Evolutionary conservation across 1,284 basidiomycete genomes (phyloP), one percentile per base, ranked within the genome.

Genomic region (Ceratobasidium sp.): DNA sequence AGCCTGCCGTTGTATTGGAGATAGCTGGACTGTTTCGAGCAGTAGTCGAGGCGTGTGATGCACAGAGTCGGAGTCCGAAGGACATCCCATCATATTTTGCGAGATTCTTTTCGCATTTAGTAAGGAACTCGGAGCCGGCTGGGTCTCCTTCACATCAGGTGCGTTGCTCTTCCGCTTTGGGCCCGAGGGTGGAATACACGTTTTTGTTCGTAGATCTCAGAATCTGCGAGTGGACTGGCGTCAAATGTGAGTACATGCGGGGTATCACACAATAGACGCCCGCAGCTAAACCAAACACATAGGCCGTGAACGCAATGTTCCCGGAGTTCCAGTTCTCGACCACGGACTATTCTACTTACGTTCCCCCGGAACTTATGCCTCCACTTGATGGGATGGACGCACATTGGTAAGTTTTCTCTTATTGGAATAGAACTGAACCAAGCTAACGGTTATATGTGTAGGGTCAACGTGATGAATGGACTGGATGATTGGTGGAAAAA

Each of bases 401-500:
- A 9, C 75, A 77, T 49, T 77, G 75, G 75, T 67, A 40, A 55
- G 75, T 23, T 39, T 20, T 5, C 20, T 40, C 4, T 18, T 51
- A 26, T 18, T 10, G 13, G 20, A 39, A 5, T 15, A 20, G 9
- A 1, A 23, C 12, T 5, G 13, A 42, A 28, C 42, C 44, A 28
- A 7, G 9, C 64, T 66, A 7, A 66, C 28, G 44, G 64, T 12
- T 33, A 9, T 33, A 23, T 44, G n/a, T 26, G 28, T 33, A 77
- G 75, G 75, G 53, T 68, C 20, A 67, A 67, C 28, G 75, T 77
- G 33, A 68, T 77, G 40, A 77, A 39, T n/a, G 75, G 75, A 23
- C 49, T 77, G 13, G 64, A 77, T 51, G 75, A 77, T 26, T 77
- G 75, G 75, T 77, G 75, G 75, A 77, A 68, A 42, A 77, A 77